Evolutionary conservation across 2,329 filamentous ascomycete genomes (phyloP).

Genomic region (Tolypocladium album): DNA sequence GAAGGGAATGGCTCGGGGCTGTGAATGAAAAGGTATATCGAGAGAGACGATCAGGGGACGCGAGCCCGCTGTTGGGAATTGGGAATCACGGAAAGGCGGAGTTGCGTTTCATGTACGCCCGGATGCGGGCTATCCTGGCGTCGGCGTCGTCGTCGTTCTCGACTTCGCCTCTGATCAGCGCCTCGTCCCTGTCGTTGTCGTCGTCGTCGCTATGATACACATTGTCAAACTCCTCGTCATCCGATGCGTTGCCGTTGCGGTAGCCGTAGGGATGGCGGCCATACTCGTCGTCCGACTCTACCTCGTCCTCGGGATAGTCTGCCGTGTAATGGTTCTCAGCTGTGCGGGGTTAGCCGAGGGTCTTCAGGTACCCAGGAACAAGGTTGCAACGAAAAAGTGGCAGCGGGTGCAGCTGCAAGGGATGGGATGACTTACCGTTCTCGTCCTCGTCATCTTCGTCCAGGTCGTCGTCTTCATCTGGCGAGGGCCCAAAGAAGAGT

Average conservation of each 20-base stretch:
- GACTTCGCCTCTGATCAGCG: conserved; percentile 24
- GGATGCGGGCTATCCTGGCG: conserved; percentile 26
- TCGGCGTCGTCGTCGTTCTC: conserved; percentile 24
- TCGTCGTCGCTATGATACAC: conserved; percentile 34
- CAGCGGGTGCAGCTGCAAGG: not conserved
- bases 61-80: not conserved
- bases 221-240: conserved; percentile 42
- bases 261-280: conserved; percentile 45
- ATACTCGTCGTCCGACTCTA: conserved; percentile 51
- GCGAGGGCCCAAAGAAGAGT: conserved; percentile 48
- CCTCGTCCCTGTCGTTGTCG: conserved; percentile 25
- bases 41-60: not conserved
- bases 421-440: conserved; percentile 36
- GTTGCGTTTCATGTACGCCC: conserved; percentile 24
- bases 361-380: not conserved
- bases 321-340: conserved; percentile 71
- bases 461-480: conserved; percentile 51
- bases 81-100: conserved; percentile 8
- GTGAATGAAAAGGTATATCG: not conserved
- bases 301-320: conserved; percentile 73
- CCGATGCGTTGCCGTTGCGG: conserved; percentile 40
- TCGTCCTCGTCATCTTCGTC: conserved; percentile 53
- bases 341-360: conserved; percentile 14
- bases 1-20: not conserved
- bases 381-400: not conserved